These are phyloP conservation scores for Paramecium tetraurelia DNA, from an alignment of 73 alveolate species.

Conservation along the genomic window DNA sequence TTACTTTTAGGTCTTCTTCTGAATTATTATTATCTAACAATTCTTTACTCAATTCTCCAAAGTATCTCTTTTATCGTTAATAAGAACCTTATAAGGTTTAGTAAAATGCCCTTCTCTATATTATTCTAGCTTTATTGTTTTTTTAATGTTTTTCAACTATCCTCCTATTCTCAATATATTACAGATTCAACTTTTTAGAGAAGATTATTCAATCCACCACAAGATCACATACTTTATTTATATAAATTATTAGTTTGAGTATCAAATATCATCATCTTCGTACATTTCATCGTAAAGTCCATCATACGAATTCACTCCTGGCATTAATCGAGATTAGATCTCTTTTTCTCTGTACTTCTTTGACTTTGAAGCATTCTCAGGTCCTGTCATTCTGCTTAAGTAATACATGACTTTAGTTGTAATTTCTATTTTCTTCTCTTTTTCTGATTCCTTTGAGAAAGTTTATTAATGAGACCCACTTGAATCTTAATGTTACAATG, in stretches of 20 bases:
- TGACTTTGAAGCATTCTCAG: slow-evolving; percentile 25
- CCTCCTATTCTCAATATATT: slow-evolving; percentile 1
- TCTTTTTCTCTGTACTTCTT: background rate
- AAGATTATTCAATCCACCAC: slow-evolving; percentile 67
- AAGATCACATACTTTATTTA: slow-evolving; percentile 58
- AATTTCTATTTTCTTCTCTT: background rate
- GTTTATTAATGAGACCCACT: background rate
- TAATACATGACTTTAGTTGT: background rate
- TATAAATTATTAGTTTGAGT: background rate
- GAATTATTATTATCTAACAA: background rate
- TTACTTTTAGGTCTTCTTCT: background rate
- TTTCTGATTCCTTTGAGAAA: background rate
- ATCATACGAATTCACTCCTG: background rate
- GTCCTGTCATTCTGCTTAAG: slow-evolving; percentile 4
- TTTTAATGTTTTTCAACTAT: slow-evolving; percentile 41
- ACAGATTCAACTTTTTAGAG: slow-evolving; percentile 68
- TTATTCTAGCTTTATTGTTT: background rate
- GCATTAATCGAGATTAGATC: background rate
- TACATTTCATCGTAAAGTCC: slow-evolving; percentile 17
- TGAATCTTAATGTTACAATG: background rate
- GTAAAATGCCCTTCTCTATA: background rate
- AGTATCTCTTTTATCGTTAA: too few species aligned
- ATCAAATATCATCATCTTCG: background rate
- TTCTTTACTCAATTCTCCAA: background rate
- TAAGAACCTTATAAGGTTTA: too few species aligned